Base-by-base conservation (phyloP, 73 alveolate species). In the Durusdinium trenchii region DNA sequence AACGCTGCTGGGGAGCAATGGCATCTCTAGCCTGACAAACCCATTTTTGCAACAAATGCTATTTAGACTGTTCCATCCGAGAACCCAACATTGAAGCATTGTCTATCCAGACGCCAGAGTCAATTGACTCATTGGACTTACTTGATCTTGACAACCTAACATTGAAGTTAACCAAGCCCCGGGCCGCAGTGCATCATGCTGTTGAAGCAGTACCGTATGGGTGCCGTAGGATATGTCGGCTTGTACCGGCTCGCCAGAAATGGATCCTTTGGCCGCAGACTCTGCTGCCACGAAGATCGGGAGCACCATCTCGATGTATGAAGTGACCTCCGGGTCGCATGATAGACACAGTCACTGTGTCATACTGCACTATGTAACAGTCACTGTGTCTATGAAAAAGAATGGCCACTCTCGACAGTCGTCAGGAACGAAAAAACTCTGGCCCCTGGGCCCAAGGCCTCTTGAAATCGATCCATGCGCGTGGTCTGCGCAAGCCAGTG, bases 1-100 rank as follows among this genome's bases (percentile, higher is more conserved):
- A 48, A 81, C 91, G 10, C 91, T 18, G 71, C 71, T 48, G 43
- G 91, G 91, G 2, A 81, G 91, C 91, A 81, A 46, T 81, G 91
- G 91, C 91, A 81, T 81, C 91, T 81, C 91, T n/a, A 81, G 71
- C 69, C 91, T 81, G 73, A 16, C 69, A 2, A n/a, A n/a, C n/a
- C n/a, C n/a, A n/a, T n/a, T n/a, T n/a, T n/a, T n/a, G n/a, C n/a
- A n/a, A n/a, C n/a, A n/a, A n/a, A n/a, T n/a, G n/a, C n/a, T n/a
- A n/a, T n/a, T n/a, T n/a, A n/a, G n/a, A n/a, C n/a, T n/a, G n/a
- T n/a, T n/a, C n/a, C n/a, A n/a, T n/a, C n/a, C 73, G 73, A 60
- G 73, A 60, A 60, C 18, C 32, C 12, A 57, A 57, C 69, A 57
- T 57, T 16, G 69, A 57, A 16, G 69, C 23, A 12, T 23, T 57